Evolutionary conservation across 2,329 filamentous ascomycete species (phyloP).

Genomic region (Coniella vitis): DNA sequence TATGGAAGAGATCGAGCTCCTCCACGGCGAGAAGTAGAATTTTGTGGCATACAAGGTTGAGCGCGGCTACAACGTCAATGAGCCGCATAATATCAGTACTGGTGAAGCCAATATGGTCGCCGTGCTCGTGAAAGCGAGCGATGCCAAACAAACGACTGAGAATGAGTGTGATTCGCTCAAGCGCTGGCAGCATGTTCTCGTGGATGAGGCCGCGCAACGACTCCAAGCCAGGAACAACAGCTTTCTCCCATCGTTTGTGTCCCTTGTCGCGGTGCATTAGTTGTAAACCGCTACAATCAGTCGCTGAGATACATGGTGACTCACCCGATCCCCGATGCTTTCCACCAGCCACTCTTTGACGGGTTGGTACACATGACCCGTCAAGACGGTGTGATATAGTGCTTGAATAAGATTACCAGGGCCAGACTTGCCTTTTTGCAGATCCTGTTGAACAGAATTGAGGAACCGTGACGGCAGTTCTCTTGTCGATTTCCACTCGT

Average conservation of each 20-base stretch:
- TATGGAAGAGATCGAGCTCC: conserved; percentile 69
- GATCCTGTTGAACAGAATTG: conserved; percentile 66
- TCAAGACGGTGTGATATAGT: conserved; percentile 77
- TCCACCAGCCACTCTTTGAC: conserved; percentile 87
- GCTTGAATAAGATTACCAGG: conserved; percentile 61
- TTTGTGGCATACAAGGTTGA: conserved; percentile 70
- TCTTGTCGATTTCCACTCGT: conserved; percentile 76
- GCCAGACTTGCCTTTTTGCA: conserved; percentile 56
- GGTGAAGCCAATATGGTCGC: conserved; percentile 60
- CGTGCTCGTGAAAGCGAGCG: conserved; percentile 67
- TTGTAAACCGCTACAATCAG: neutral
- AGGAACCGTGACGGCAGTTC: conserved; percentile 76
- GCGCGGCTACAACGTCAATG: conserved; percentile 64
- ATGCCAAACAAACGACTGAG: conserved; percentile 78
- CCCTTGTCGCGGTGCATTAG: conserved; percentile 45
- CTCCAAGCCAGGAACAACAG: conserved; percentile 69
- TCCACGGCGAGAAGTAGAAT: conserved; percentile 64
- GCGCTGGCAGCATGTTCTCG: conserved; percentile 79
- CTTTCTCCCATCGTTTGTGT: conserved; percentile 92
- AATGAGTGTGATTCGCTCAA: conserved; percentile 77
- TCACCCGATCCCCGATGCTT: conserved; percentile 69
- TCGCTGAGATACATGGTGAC: conserved; percentile 20
- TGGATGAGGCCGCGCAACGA: conserved; percentile 72
- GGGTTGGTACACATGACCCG: conserved; percentile 68
- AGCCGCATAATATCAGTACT: conserved; percentile 56